Evolutionary conservation across 306 rosid genomes (phyloP), one percentile per base, ranked within the genome.

Genomic region (Medicago lupulina): DNA sequence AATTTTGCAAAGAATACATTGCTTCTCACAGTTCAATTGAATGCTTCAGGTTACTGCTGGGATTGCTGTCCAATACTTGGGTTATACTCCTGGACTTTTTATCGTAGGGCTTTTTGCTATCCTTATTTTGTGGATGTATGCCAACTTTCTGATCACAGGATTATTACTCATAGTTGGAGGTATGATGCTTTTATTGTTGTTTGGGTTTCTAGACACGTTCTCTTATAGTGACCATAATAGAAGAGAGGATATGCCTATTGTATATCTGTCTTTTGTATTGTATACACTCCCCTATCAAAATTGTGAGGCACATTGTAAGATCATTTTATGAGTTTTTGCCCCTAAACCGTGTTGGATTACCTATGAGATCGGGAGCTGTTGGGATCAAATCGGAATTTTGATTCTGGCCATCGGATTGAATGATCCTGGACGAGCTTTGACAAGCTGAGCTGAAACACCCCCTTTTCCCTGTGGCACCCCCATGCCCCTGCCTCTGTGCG

Each of bases 141-240:
- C 98, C 76, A 92, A 96, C 89, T 89, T 96, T 84, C 92, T 98
- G 99, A 90, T 96, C 83, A 85, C 97, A 6, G 99, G 99, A 81
- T 80, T 84, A 13, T 83, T 96, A 81, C 93, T 96, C 78, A 78
- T 96, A 41, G 92, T 96, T 68, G 99, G 97, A 90, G 99, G 99
- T 96, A 88, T 44, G 79, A 6, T 28, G 23, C 23, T 18, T 54
- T 67, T 72, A 66, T 71, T 75, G 31, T 7, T 65, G 66, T 71
- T 70, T 66, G 47, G 38, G 63, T 53, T 75, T 62, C 44, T 59
- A 55, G 28, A 40, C 16, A 47, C 44, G 47, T 76, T 73, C n/a
- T 54, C 38, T 58, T 31, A 43, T 31, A 36, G 54, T 65, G 50
- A 16, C 21, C 9, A 7, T 71, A 75, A 70, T 73, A 51, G 46